Percentiles rank a stretch among this genome's conserved stretches.
Conservation (phyloP, 2,329 filamentous ascomycete species). For the Hymenoscyphus linearis region DNA sequence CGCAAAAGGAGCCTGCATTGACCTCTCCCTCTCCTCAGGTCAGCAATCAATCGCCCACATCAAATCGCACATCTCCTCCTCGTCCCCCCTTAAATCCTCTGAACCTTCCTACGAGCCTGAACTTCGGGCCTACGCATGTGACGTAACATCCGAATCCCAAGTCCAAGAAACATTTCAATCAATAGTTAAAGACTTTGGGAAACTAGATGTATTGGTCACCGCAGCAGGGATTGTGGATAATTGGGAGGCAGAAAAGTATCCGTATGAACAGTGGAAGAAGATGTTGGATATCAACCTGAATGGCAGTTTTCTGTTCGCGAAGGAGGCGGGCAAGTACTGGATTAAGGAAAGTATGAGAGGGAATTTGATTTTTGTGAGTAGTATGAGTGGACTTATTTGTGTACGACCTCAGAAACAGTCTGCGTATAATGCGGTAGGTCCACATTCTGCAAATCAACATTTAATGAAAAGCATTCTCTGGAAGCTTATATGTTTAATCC, state of each 20-base stretch:
- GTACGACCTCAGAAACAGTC: constrained; percentile 35
- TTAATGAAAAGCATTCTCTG: no score
- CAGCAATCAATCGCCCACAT: constrained; percentile 30
- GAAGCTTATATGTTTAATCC: constrained; percentile 2
- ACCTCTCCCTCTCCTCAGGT: constrained; percentile 16
- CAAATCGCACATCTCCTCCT: constrained; percentile 23
- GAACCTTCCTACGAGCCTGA: constrained; percentile 24
- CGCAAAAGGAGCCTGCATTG: constrained; percentile 24
- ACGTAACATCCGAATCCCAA: constrained; percentile 34
- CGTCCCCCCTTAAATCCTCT: constrained; percentile 11
- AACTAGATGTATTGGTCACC: constrained; percentile 37
- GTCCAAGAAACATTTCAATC: constrained; percentile 34
- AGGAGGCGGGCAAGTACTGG: constrained; percentile 35
- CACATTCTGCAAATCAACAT: no score
- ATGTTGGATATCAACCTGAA: constrained; percentile 35
- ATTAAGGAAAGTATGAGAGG: constrained; percentile 30
- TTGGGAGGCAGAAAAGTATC: constrained; percentile 31
- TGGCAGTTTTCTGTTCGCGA: constrained; percentile 35
- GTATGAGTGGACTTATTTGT: constrained; percentile 32
- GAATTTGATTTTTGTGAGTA: constrained; percentile 25
- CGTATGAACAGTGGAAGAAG: constrained; percentile 32
- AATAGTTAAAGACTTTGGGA: constrained; percentile 34
- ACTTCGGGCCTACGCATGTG: constrained; percentile 35
- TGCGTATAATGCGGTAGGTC: constrained; percentile 34
- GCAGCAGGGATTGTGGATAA: constrained; percentile 37